These are phyloP conservation scores for Ogataea kodamae DNA, from an alignment of 805 yeast genomes.

Conservation along the genomic window DNA sequence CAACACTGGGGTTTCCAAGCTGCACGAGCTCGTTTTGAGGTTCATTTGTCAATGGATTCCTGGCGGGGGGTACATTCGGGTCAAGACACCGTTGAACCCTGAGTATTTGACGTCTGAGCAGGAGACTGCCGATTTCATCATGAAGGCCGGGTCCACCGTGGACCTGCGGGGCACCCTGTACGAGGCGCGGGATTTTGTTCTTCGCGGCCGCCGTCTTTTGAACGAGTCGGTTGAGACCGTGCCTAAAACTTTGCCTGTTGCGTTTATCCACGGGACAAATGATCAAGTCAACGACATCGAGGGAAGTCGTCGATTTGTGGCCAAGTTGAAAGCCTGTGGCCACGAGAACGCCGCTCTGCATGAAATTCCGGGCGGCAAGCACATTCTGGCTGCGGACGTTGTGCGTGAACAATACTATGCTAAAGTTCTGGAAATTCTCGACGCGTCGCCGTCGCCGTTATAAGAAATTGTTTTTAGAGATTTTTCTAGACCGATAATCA, in stretches of 20 bases:
- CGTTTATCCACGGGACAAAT: slow-evolving; percentile 59
- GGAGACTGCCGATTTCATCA: slow-evolving; percentile 44
- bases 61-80: slow-evolving; percentile 34
- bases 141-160: slow-evolving; percentile 37
- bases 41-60: slow-evolving; percentile 42
- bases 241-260: slow-evolving; percentile 43
- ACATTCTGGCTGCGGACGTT: slow-evolving; percentile 48
- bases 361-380: slow-evolving; percentile 35
- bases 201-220: slow-evolving; percentile 58
- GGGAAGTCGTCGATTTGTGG: slow-evolving; percentile 43
- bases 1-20: slow-evolving; percentile 49
- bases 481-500: slow-evolving; percentile 19
- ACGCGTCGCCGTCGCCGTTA: too few species aligned
- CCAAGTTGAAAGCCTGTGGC: slow-evolving; percentile 24
- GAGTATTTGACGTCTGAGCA: slow-evolving; percentile 52
- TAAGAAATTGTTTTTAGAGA: slow-evolving; percentile 14
- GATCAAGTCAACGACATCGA: slow-evolving; percentile 58
- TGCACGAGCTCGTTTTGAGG: slow-evolving; percentile 42
- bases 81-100: slow-evolving; percentile 53
- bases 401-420: slow-evolving; percentile 34
- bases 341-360: slow-evolving; percentile 30
- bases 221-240: too few species aligned
- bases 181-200: slow-evolving; percentile 57
- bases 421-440: slow-evolving; percentile 35
- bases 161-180: slow-evolving; percentile 53